phyloP scores from a whole-genome alignment of 768 basidiomycete species.

The Russula lepida region DNA sequence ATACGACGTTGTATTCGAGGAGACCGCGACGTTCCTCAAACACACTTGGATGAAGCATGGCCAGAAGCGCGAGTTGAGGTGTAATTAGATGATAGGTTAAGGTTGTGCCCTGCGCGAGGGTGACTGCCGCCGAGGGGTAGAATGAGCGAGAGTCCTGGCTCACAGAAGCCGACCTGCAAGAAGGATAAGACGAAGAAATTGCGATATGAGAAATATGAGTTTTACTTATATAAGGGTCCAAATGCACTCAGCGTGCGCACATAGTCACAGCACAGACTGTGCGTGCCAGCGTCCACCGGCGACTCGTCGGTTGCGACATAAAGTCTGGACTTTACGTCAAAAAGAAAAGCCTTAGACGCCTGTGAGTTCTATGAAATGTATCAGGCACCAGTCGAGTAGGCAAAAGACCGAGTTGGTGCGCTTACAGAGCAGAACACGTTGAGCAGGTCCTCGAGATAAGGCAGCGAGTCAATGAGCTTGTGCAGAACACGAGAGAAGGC shows the following conservation, averaged over 20 bases:
- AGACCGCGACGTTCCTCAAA: constrained; percentile 67
- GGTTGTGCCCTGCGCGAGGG: constrained; percentile 60
- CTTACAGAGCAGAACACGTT: constrained; percentile 76
- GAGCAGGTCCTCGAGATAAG: constrained; percentile 79
- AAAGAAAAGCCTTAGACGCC: constrained; percentile 89
- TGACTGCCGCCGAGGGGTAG: constrained; percentile 63
- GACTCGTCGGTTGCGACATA: constrained; percentile 93
- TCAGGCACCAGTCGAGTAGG: not conserved
- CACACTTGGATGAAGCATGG: constrained; percentile 62
- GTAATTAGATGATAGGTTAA: constrained; percentile 79
- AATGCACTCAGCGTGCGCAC: constrained; percentile 82
- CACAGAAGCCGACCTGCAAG: constrained; percentile 7
- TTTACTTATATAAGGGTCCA: constrained; percentile 74
- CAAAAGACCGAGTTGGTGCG: not conserved
- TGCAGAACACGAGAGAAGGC: constrained; percentile 88
- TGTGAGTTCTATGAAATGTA: constrained; percentile 61
- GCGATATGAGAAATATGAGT: constrained; percentile 6
- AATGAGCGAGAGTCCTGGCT: constrained; percentile 37
- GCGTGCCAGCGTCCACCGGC: constrained; percentile 81
- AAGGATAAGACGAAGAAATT: constrained; percentile 6
- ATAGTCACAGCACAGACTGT: constrained; percentile 87
- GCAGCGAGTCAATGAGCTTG: constrained; percentile 75
- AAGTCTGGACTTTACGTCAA: constrained; percentile 75
- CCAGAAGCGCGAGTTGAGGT: constrained; percentile 58
- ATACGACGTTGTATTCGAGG: constrained; percentile 82